Base-by-base conservation (phyloP, 164 flowering plant genomes). In the Brasenia schreberi region DNA sequence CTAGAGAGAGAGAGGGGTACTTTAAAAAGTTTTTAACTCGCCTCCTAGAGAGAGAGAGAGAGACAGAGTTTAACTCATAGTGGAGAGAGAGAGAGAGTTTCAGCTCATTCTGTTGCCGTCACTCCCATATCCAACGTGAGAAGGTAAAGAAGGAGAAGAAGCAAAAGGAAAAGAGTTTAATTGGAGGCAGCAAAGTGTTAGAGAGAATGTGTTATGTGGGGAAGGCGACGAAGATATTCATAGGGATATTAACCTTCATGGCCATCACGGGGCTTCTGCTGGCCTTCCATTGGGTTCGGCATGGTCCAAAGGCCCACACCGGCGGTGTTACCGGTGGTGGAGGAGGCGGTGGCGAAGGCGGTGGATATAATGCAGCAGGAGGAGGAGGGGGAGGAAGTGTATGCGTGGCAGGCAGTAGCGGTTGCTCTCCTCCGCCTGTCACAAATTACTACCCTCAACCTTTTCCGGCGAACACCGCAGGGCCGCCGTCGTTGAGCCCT, bases 141-240 rank as follows among this genome's bases (percentile, higher is more conserved):
- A 49, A 49, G 56, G 56, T 9, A 5, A 49, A 49, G 56, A 49
- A 49, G 3, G 16, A 49, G 56, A 45, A 45, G 11, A 49, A 49
- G 14, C 10, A 49, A 49, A 49, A 5, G 56, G 16, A 49, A 14
- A 1, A 14, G 56, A 49, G 39, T 33, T 33, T 33, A 33, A 49
- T 14, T 49, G 56, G 16, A 49, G 56, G 16, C 56, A 33, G 39
- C 39, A 33, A 3, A 33, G 39, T 33, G 39, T 4, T 33, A 1
- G 39, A 33, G 27, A 76, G 67, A 72, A 81, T 88, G 87, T 88
- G 92, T 66, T 90, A 88, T 67, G 85, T 90, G 66, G 94, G 97
- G 7, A 90, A 90, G 71, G 97, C 97, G 12, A 90, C 97, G 61
- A 90, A 87, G 95, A 90, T 88, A 83, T 91, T 91, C 84, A 83